Base-by-base conservation (phyloP, 371 early-diverging fungal species). In the Ordospora colligata region DNA sequence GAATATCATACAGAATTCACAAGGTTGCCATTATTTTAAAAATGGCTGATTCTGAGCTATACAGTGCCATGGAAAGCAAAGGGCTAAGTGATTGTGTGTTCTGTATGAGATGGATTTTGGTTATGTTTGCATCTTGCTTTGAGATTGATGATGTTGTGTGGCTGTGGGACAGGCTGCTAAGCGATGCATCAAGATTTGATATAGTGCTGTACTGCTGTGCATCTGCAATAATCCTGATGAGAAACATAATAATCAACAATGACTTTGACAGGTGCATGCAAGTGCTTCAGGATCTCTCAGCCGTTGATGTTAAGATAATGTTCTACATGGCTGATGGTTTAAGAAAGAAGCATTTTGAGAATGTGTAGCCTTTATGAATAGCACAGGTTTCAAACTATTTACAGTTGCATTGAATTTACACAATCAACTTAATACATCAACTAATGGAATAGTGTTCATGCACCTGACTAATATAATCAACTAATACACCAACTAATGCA, bases 101-200 rank as follows among this genome's bases (percentile, higher is more conserved):
- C 52, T 79, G 73, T 64, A 50, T 84, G 12, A 75, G 69, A 40
- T 86, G 86, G 86, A 74, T 86, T 58, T 22, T 81, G 0, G 52
- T 83, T 10, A 51, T 83, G 17, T 82, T 86, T 53, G 49, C 76
- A 23, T 54, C 70, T 1, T 83, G 82, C 66, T 83, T 80, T 69
- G 19, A 52, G 14, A 58, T 82, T 14, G 67, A 76, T 7, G 76
- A 83, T 11, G 69, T 78, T 21, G 32, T 83, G 11, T 64, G 63
- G 62, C 64, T 86, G 21, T 86, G 86, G 86, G 86, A 86, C 67
- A 67, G 74, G 62, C 53, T 84, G 19, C 78, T 86, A 17, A n/a
- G 73, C 6, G 83, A 83, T 76, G 12, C 51, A n/a, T 67, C 53
- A 19, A 77, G 79, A 51, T 79, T 80, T 62, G 77, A 83, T 45